Base-by-base conservation (phyloP, 345 rosid species). In the Corchorus capsularis region DNA sequence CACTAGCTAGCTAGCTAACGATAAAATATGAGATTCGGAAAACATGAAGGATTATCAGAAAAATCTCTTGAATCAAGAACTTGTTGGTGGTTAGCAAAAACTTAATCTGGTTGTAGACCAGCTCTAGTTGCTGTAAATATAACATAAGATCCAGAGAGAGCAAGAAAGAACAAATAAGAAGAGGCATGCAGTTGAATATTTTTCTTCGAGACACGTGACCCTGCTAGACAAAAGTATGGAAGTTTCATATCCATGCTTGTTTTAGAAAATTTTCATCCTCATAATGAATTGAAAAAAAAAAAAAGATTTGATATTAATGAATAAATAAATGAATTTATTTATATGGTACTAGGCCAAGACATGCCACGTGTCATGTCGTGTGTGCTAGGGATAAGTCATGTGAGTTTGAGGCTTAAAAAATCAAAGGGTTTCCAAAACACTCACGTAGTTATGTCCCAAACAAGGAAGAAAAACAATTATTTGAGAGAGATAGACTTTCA, bases 311-410 rank as follows among this genome's bases (percentile, higher is more conserved):
- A 27, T 27, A 27, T 27, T 27, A 27, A 27, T 27, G 27, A 27
- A 27, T 27, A 27, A 39, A 6, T 39, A 39, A 39, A 39, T 39
- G 2, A 39, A 39, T 39, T 27, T 27, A 27, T 27, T 47, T 53
- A 71, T 63, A 73, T 72, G 81, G 83, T 77, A 76, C 82, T 65
- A 67, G 60, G 56, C 76, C 16, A 79, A 64, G 87, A 88, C 88
- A 87, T 32, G 88, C 70, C 87, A 83, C 85, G 89, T 85, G 90
- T 73, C 90, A 13, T 90, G 89, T 85, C 89, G 77, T 84, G 88
- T 85, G 79, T 63, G 75, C 71, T 9, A 80, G 81, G 75, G 81
- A 74, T 83, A 71, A 22, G 59, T 82, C 92, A 87, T 85, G 90
- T 88, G 90, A 83, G 50, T 59, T 69, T 50, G 75, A 79, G 75